Evolutionary conservation across 352 stramenopile species (phyloP).

Genomic region (Phytophthora niederhauseri): DNA sequence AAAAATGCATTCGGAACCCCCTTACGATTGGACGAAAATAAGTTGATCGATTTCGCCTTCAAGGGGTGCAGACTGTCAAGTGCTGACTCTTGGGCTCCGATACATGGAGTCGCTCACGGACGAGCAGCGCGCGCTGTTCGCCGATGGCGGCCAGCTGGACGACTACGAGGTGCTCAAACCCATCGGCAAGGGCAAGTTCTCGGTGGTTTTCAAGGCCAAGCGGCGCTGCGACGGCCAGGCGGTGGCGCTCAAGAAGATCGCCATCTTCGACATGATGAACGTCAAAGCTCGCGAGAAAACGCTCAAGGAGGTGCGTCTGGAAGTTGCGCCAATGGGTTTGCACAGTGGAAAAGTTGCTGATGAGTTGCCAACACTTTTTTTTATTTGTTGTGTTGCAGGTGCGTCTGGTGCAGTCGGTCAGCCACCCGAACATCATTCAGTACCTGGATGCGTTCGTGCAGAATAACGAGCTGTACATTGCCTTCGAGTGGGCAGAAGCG

Average conservation of each 20-base stretch:
- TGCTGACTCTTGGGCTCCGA: slow-evolving; percentile 26
- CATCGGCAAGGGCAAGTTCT: slow-evolving; percentile 95
- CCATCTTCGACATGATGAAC: slow-evolving; percentile 93
- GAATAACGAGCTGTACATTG: slow-evolving; percentile 92
- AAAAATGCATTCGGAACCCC: neutral
- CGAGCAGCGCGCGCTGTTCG: slow-evolving; percentile 74
- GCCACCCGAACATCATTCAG: slow-evolving; percentile 92
- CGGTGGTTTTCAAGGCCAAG: slow-evolving; percentile 90
- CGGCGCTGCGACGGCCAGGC: slow-evolving; percentile 63
- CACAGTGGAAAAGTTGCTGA: neutral
- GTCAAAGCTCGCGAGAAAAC: slow-evolving; percentile 91
- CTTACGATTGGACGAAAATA: slow-evolving; percentile 25
- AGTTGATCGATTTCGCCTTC: slow-evolving; percentile 11
- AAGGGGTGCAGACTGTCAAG: slow-evolving; percentile 21
- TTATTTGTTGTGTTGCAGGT: slow-evolving; percentile 43
- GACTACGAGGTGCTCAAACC: slow-evolving; percentile 89
- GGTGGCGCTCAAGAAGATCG: slow-evolving; percentile 95
- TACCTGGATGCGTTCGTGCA: slow-evolving; percentile 93
- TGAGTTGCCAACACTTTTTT: neutral
- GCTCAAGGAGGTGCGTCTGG: slow-evolving; percentile 69
- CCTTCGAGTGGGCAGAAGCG: slow-evolving; percentile 94
- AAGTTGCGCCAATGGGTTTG: slow-evolving; percentile 1
- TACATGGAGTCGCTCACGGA: slow-evolving; percentile 82
- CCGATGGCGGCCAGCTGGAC: slow-evolving; percentile 49
- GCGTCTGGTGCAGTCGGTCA: slow-evolving; percentile 87